Evolutionary conservation across 1,284 basidiomycete genomes (phyloP), one percentile per base, ranked within the genome.

Genomic region (Rhizopogon parksii): DNA sequence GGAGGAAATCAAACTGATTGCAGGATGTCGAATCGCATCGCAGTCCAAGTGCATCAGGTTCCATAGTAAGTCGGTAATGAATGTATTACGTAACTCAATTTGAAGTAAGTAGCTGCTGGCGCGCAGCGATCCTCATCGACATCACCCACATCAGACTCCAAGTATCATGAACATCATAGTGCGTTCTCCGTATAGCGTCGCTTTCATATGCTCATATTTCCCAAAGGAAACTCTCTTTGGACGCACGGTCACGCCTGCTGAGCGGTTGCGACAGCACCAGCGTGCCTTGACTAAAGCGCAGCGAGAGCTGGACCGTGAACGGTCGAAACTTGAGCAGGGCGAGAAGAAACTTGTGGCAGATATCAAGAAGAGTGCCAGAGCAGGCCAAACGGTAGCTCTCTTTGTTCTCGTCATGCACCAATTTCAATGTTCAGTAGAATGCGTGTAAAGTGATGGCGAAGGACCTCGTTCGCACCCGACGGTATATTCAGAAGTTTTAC

Each of bases 391-490:
- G 80, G 95, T 96, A 63, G 56, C 82, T 70, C 55, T 43, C 15
- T 19, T 21, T 47, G 24, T 43, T 38, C 46, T 34, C 34, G 36
- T 54, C 25, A 36, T 27, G n/a, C 40, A 53, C 51, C 39, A 42
- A 49, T 53, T 50, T 51, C 46, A 54, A 50, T 46, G 46, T 30
- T 49, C 52, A 61, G 49, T 65, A 96, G 93, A 93, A 92, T 68
- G 92, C 93, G 11, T 98, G 95, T 77, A 99, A 98, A 76, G 89
- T 99, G 56, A 96, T 98, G 88, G 96, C 96, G 35, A 97, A 96
- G 69, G 96, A 99, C 67, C 85, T 99, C 52, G 94, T 99, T 56
- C 81, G 96, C 56, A 98, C 95, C 21, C 78, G 96, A 47, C 80
- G 91, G 63, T 98, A 99, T 67, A 80, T 96, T 30, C 94, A 98